Conservation (phyloP, 2,329 filamentous ascomycete genomes). For the Alternaria burnsii region DNA sequence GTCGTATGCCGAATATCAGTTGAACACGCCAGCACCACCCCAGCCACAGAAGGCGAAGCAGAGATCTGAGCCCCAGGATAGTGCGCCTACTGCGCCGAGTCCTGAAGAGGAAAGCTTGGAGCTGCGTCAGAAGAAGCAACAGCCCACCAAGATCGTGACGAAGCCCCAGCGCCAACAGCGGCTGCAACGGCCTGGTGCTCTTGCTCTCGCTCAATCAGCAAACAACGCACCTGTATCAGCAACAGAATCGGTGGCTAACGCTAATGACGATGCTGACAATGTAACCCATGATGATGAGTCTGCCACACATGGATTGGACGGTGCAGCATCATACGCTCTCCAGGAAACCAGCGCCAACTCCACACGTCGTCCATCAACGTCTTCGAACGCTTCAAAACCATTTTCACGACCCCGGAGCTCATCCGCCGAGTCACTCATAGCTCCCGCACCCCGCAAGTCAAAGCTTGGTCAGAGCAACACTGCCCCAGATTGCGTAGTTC, state of each 20-base stretch:
- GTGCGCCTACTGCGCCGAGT: slow-evolving; percentile 30
- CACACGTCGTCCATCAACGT: slow-evolving; percentile 41
- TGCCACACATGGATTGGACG: slow-evolving; percentile 28
- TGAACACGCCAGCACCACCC: slow-evolving; percentile 27
- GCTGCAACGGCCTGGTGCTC: slow-evolving; percentile 26
- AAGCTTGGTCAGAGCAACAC: slow-evolving; percentile 23
- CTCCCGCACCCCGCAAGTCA: slow-evolving; percentile 22
- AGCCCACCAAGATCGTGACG: slow-evolving; percentile 19
- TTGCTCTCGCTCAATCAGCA: slow-evolving; percentile 37
- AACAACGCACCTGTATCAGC: slow-evolving; percentile 31
- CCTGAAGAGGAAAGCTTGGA: slow-evolving; percentile 35
- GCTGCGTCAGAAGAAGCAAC: slow-evolving; percentile 30
- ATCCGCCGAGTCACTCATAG: slow-evolving; percentile 32
- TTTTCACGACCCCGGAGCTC: slow-evolving; percentile 27
- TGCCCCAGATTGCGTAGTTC: slow-evolving; percentile 23
- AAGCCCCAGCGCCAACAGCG: slow-evolving; percentile 27
- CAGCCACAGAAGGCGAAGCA: slow-evolving; percentile 24
- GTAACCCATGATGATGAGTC: slow-evolving; percentile 19
- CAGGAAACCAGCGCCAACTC: slow-evolving; percentile 44
- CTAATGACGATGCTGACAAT: slow-evolving; percentile 19
- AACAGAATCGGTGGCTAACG: slow-evolving; percentile 24
- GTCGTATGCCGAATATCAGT: slow-evolving; percentile 55
- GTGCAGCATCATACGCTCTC: slow-evolving; percentile 34
- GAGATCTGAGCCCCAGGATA: slow-evolving; percentile 22
- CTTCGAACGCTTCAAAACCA: slow-evolving; percentile 32